phyloP scores from a whole-genome alignment of 169 alveolate genomes.

The Plasmodium reichenowi region DNA sequence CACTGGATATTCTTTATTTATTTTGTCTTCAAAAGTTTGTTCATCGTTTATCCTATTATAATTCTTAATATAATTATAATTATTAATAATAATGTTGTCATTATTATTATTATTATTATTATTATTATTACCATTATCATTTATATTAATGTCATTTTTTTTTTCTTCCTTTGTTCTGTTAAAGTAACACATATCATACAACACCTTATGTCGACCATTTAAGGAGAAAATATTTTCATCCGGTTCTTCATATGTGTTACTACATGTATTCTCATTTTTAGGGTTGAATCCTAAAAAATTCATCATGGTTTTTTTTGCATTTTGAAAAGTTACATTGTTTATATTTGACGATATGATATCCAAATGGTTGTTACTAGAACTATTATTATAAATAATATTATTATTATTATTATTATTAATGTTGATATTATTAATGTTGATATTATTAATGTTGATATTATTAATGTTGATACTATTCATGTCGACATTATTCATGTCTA shows the following conservation, averaged over 20 bases:
- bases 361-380: background rate
- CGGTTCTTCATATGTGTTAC: background rate
- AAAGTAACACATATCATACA: slow-evolving; percentile 30
- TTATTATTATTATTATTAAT: no score
- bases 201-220: slow-evolving; percentile 22
- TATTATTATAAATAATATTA: background rate
- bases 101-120: background rate
- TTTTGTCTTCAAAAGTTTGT: no score
- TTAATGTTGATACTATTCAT: no score
- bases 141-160: no score
- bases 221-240: slow-evolving; percentile 32
- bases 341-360: background rate
- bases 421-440: no score
- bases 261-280: background rate
- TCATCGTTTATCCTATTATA: no score
- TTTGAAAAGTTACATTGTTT: background rate
- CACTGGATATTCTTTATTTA: no score
- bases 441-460: no score
- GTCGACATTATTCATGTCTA: background rate
- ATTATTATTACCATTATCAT: background rate
- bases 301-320: slow-evolving; percentile 69
- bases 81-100: background rate
- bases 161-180: background rate
- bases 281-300: slow-evolving; percentile 45
- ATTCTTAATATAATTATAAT: no score